Evolutionary conservation across 2,329 filamentous ascomycete species (phyloP).

Genomic region (Seiridium cupressi): DNA sequence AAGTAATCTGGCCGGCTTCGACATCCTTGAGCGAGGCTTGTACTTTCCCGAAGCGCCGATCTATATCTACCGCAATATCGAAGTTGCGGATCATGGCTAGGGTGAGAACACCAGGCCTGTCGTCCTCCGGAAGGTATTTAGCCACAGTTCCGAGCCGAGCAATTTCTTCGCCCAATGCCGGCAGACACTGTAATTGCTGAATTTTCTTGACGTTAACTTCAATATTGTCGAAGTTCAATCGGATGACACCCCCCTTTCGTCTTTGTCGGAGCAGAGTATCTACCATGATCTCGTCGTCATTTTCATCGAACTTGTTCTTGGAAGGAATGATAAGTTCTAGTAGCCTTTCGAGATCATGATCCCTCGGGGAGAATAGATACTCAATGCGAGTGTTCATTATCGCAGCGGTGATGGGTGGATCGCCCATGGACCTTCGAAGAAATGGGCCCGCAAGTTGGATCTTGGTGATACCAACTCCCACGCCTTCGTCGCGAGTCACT

Average conservation of each 20-base stretch:
- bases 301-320: conserved; percentile 80
- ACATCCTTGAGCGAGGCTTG: conserved; percentile 58
- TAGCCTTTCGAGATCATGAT: conserved; percentile 77
- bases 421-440: conserved; percentile 46
- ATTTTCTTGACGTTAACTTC: conserved; percentile 62
- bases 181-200: conserved; percentile 64
- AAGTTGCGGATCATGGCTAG: conserved; percentile 66
- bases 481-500: conserved; percentile 69
- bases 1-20: conserved; percentile 76
- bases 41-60: conserved; percentile 65
- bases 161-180: conserved; percentile 74
- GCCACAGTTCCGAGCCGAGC: conserved; percentile 81
- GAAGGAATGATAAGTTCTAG: conserved; percentile 88
- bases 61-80: conserved; percentile 61
- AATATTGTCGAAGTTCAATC: conserved; percentile 64
- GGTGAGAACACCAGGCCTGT: conserved; percentile 82
- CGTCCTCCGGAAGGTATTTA: conserved; percentile 94
- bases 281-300: conserved; percentile 90
- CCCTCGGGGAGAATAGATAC: conserved; percentile 70
- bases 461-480: conserved; percentile 73
- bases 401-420: conserved; percentile 61
- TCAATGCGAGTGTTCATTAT: conserved; percentile 68
- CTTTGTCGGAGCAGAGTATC: conserved; percentile 87
- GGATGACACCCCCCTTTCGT: conserved; percentile 79
- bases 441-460: conserved; percentile 74